These are phyloP conservation scores for Tripterygium wilfordii DNA, from an alignment of 177 flowering plant genomes.

Conservation along the genomic window DNA sequence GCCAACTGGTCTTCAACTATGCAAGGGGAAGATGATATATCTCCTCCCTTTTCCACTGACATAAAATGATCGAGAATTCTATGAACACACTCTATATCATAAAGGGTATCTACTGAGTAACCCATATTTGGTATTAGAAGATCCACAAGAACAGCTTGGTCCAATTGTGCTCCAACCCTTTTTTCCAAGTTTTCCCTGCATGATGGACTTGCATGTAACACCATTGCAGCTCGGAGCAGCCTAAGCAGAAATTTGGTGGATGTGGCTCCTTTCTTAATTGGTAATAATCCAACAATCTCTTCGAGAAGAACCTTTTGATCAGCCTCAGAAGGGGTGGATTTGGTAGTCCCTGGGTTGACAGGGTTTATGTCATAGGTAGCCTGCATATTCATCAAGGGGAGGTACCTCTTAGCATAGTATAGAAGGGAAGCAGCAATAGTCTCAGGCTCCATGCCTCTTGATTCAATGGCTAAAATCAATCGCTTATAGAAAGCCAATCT, in stretches of 20 bases:
- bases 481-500: conserved; percentile 48
- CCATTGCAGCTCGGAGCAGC: conserved; percentile 55
- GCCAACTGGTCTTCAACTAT: conserved; percentile 42
- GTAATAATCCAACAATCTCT: conserved; percentile 63
- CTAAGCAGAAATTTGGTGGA: conserved; percentile 49
- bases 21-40: conserved; percentile 33
- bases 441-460: conserved; percentile 50
- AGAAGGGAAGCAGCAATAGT: conserved; percentile 45
- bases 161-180: conserved; percentile 52
- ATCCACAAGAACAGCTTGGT: conserved; percentile 63
- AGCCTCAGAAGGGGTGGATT: conserved; percentile 39
- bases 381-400: conserved; percentile 50
- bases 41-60: conserved; percentile 25
- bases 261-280: conserved; percentile 45
- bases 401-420: conserved; percentile 45
- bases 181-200: conserved; percentile 68
- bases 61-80: conserved; percentile 65
- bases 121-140: conserved; percentile 69
- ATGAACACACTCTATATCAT: conserved; percentile 66
- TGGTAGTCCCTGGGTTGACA: conserved; percentile 18
- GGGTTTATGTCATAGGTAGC: conserved; percentile 25
- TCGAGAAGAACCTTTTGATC: conserved; percentile 62
- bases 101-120: conserved; percentile 57
- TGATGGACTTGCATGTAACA: conserved; percentile 48
- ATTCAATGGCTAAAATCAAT: conserved; percentile 41